A percentile compares a stretch with the other conserved stretches of the same genome.
phyloP scores from a whole-genome alignment of 2,329 filamentous ascomycete species.

The Aureobasidium sp. region DNA sequence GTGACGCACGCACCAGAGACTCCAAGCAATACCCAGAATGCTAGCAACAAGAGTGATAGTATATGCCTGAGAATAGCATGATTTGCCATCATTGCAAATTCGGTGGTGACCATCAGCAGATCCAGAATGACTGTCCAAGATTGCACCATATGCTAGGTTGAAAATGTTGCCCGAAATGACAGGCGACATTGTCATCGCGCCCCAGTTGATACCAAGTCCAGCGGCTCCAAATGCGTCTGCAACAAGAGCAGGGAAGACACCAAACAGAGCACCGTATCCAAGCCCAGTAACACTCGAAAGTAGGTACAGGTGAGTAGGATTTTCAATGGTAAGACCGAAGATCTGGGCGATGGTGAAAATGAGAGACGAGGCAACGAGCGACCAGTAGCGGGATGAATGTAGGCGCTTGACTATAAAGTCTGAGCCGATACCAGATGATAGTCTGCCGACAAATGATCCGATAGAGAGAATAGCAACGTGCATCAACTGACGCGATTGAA shows the following conservation, averaged over 20 bases:
- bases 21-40: constrained; percentile 59
- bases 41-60: constrained; percentile 69
- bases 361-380: constrained; percentile 66
- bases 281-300: constrained; percentile 81
- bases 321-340: constrained; percentile 64
- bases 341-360: constrained; percentile 78
- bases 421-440: constrained; percentile 72
- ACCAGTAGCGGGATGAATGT: constrained; percentile 82
- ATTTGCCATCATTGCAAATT: constrained; percentile 67
- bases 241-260: constrained; percentile 79
- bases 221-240: constrained; percentile 87
- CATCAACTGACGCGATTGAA: constrained; percentile 75
- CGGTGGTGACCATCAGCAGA: constrained; percentile 42
- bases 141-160: constrained; percentile 79
- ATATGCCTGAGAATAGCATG: constrained; percentile 78
- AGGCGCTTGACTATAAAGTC: constrained; percentile 81
- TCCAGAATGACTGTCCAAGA: constrained; percentile 76
- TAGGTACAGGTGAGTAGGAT: constrained; percentile 68
- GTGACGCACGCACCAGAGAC: constrained; percentile 62
- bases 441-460: constrained; percentile 74
- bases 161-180: constrained; percentile 85
- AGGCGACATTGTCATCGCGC: constrained; percentile 83
- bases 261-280: constrained; percentile 88
- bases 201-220: constrained; percentile 92
- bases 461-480: constrained; percentile 93